phyloP scores from a whole-genome alignment of 2,329 filamentous ascomycete species.

The Aspergillus sp. region DNA sequence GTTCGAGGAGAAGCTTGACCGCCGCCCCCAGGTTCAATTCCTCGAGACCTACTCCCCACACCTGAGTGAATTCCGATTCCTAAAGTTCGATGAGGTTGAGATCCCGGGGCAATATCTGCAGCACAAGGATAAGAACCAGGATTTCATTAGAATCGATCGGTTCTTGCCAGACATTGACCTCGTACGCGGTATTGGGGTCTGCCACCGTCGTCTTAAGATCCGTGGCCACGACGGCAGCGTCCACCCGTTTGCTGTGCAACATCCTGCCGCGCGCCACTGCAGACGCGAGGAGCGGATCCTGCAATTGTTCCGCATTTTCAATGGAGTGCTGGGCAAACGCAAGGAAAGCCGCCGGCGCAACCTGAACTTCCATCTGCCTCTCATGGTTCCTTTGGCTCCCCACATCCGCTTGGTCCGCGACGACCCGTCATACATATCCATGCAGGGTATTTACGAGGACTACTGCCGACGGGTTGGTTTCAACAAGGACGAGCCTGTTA shows the following conservation, averaged over 20 bases:
- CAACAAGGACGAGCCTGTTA: slow-evolving; percentile 90
- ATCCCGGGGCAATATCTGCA: slow-evolving; percentile 95
- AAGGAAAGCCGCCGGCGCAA: slow-evolving; percentile 95
- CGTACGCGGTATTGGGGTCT: slow-evolving; percentile 84
- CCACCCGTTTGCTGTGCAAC: slow-evolving; percentile 95
- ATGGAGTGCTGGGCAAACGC: slow-evolving; percentile 83
- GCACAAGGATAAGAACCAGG: slow-evolving; percentile 98
- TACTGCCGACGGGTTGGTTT: slow-evolving; percentile 84
- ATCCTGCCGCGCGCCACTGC: slow-evolving; percentile 89
- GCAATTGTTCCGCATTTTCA: slow-evolving; percentile 96
- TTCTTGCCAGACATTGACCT: slow-evolving; percentile 95
- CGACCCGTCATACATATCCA: slow-evolving; percentile 86
- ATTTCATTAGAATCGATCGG: slow-evolving; percentile 95
- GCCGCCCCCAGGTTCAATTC: slow-evolving; percentile 68
- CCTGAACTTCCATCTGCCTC: slow-evolving; percentile 89
- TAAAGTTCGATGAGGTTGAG: slow-evolving; percentile 98
- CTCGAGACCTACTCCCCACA: slow-evolving; percentile 86
- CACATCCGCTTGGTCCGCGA: slow-evolving; percentile 96
- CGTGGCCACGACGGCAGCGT: slow-evolving; percentile 95
- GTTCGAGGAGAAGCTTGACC: slow-evolving; percentile 95
- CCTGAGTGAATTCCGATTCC: slow-evolving; percentile 93
- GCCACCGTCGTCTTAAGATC: slow-evolving; percentile 90
- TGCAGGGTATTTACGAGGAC: slow-evolving; percentile 95
- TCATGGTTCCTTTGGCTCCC: slow-evolving; percentile 93
- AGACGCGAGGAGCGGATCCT: slow-evolving; percentile 91